Base-by-base conservation (phyloP, 345 rosid species). In the Cardamine resedifolia region DNA sequence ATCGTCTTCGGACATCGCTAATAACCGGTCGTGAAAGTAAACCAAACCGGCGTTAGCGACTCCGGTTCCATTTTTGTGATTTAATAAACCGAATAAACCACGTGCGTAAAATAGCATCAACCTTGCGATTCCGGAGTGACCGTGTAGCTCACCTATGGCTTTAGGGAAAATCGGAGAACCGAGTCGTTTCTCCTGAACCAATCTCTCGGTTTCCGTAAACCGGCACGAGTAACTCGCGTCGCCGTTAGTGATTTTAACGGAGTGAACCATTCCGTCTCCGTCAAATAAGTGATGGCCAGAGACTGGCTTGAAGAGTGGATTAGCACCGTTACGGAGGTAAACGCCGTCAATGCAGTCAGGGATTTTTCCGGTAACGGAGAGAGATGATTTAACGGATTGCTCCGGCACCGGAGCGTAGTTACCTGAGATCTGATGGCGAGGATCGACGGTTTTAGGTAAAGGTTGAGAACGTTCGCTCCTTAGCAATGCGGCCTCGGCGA, bases 231-330 rank as follows among this genome's bases (percentile, higher is more conserved):
- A 94, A 76, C 96, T 89, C 1, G 83, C 96, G 6, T 66, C 19
- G 18, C 96, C 96, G 52, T 80, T 78, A 1, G 33, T 63, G 52
- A 94, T 81, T 38, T 62, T 73, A 34, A 94, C 91, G 10, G 96
- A 91, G 62, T 94, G 98, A 45, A 94, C 85, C 98, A 94, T 94
- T 20, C 98, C 98, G 63, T 94, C 98, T 3, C 98, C 97, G 78
- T 94, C 98, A 31, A 94, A 94, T 2, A 94, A 72, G 73, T 94
- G 98, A 76, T 94, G 98, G 0, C 98, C 98, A 12, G 96, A 87
- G 23, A 85, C 81, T 0, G 98, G 98, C 64, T 90, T 85, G 66
- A 86, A 87, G 14, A 89, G 82, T 14, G 98, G 98, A 79, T 94
- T 91, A 19, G 97, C 98, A 0, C 98, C 98, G 88, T 94, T 94